Conservation (phyloP, 352 stramenopile genomes). For the Globisporangium takayamanum region DNA sequence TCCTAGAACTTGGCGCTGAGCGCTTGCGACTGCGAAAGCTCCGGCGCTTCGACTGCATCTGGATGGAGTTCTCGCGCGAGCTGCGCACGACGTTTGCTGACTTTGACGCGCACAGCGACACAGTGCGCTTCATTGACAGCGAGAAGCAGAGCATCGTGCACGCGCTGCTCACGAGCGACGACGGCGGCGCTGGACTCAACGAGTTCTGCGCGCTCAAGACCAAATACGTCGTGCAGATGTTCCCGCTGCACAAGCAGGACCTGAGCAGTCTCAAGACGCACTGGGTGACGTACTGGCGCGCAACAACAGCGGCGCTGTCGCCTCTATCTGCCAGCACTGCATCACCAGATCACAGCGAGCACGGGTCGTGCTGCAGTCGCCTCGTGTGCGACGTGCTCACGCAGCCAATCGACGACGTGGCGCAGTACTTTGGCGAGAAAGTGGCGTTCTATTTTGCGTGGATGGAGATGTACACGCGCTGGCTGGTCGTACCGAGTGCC, state of each 20-base stretch:
- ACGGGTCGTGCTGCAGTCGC: constrained; percentile 1
- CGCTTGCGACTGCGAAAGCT: constrained; percentile 59
- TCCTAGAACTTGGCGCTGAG: constrained; percentile 68
- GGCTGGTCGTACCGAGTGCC: constrained; percentile 77
- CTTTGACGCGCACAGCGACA: constrained; percentile 33
- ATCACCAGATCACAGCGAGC: not conserved
- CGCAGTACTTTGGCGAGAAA: constrained; percentile 89
- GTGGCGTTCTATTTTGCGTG: constrained; percentile 93
- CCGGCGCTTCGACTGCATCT: constrained; percentile 60
- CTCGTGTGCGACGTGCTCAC: constrained; percentile 24
- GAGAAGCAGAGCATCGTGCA: constrained; percentile 83
- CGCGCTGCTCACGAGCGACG: constrained; percentile 30
- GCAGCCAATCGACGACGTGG: constrained; percentile 82
- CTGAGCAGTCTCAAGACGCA: constrained; percentile 42
- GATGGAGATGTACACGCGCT: constrained; percentile 89
- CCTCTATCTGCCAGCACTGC: not conserved
- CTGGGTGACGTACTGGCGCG: constrained; percentile 84
- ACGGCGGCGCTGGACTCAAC: constrained; percentile 56
- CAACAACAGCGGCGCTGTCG: not conserved
- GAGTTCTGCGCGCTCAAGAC: constrained; percentile 55
- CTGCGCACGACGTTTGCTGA: constrained; percentile 63
- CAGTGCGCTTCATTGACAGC: constrained; percentile 64
- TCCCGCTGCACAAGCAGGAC: constrained; percentile 86
- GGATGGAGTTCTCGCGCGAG: constrained; percentile 74
- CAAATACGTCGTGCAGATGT: constrained; percentile 76